phyloP scores from a whole-genome alignment of 129 eudicot genomes.

The Centella asiatica region DNA sequence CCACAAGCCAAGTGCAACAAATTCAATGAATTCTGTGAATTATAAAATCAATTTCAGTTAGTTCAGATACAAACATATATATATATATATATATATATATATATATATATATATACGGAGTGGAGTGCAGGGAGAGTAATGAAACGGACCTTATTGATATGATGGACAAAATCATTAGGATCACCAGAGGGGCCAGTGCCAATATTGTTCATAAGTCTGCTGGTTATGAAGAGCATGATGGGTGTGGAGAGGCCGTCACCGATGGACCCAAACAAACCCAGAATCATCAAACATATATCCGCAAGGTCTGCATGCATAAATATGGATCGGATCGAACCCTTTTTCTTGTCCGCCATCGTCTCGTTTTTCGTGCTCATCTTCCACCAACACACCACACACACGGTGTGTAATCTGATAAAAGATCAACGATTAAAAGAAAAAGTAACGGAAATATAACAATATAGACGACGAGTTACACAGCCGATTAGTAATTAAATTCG shows the following conservation, averaged over 20 bases:
- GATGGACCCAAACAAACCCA: constrained; percentile 65
- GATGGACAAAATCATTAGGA: constrained; percentile 20
- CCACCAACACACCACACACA: too few relatives aligned
- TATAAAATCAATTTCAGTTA: constrained; percentile 1
- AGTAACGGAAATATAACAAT: too few relatives aligned
- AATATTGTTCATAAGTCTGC: constrained; percentile 74
- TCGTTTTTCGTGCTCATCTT: background rate
- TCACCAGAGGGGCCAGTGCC: constrained; percentile 31
- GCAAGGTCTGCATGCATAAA: constrained; percentile 79
- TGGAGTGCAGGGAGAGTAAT: background rate
- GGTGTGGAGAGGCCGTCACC: constrained; percentile 84
- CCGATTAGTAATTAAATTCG: too few relatives aligned
- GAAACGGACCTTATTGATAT: constrained; percentile 46
- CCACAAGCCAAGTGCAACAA: constrained; percentile 60
- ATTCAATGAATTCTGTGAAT: constrained; percentile 41
- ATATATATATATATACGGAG: background rate
- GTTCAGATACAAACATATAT: background rate
- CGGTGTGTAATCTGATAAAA: too few relatives aligned
- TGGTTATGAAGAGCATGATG: constrained; percentile 44
- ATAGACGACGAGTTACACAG: too few relatives aligned
- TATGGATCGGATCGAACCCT: constrained; percentile 50
- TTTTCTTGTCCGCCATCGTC: background rate
- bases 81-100: background rate
- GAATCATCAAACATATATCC: constrained; percentile 50
- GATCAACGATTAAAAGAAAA: too few relatives aligned